Base-by-base conservation (phyloP, 169 alveolate species). In the Fabrea salina region DNA sequence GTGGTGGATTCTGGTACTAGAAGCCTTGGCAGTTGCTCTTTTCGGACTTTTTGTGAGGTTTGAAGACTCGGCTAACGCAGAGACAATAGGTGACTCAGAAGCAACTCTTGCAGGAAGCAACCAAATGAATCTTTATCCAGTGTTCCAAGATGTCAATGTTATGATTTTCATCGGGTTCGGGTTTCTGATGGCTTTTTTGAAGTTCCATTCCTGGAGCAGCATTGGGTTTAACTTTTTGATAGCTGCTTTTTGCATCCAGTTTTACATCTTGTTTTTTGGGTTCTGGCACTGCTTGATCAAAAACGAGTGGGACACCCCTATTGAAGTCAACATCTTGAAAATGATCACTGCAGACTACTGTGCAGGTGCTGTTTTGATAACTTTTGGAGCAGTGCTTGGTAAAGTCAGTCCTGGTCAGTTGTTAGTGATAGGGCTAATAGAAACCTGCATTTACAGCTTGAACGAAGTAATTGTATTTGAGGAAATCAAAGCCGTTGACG, bases 161-260 rank as follows among this genome's bases (percentile, higher is more conserved):
- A 88, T 91, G 94, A 89, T 91, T 67, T 86, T 84, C 58, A 81
- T 91, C 49, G 96, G 96, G 7, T 92, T 92, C 57, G 94, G 95
- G 3, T 92, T 92, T 71, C 74, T 92, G 43, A 82, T 89, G 90
- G 76, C 89, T 37, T 89, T 89, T 67, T 78, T 92, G 11, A 82
- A 85, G 30, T 74, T 71, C 50, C 82, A 92, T 71, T 66, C 86
- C 8, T 89, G 91, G 91, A 33, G 87, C 5, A 72, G 93, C 19
- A 86, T 92, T 49, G 88, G 88, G 19, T 51, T 85, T 25, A 91
- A 85, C 66, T 78, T 79, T 53, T 64, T 86, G 7, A 77, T 78
- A 0, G 89, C 92, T 13, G 85, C 85, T 40, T 80, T 86, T 82
- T 64, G 91, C 27, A 59, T 89, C 37, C 85, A 84, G 76, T 53